Evolutionary conservation across 1,284 basidiomycete genomes (phyloP).

Genomic region (Agroathelia rolfsii): DNA sequence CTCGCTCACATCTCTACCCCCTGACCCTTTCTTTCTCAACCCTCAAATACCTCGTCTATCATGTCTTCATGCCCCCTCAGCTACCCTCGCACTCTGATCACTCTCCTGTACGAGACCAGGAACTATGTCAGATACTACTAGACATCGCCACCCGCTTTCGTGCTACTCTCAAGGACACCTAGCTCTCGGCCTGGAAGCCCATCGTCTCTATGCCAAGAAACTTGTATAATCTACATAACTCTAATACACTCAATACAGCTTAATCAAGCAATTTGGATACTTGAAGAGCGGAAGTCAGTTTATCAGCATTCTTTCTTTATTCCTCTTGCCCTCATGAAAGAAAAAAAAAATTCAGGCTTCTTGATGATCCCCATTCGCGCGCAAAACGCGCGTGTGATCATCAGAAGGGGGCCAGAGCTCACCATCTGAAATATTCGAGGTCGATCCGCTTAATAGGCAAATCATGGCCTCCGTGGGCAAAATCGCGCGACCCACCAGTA

Average conservation of each 20-base stretch:
- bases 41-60: slow-evolving; percentile 24
- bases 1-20: no score
- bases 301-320: slow-evolving; percentile 7
- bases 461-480: slow-evolving; percentile 29
- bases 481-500: slow-evolving; percentile 22
- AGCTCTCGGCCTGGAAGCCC: slow-evolving; percentile 14
- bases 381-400: slow-evolving; percentile 34
- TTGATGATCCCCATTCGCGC: slow-evolving; percentile 26
- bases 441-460: slow-evolving; percentile 20
- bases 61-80: slow-evolving; percentile 30
- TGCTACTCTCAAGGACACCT: neutral
- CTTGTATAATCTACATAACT: slow-evolving; percentile 7
- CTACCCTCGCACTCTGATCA: slow-evolving; percentile 29
- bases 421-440: slow-evolving; percentile 31
- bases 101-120: slow-evolving; percentile 13
- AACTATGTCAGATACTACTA: slow-evolving; percentile 14
- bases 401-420: slow-evolving; percentile 18
- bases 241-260: neutral
- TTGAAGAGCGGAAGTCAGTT: slow-evolving; percentile 16
- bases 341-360: slow-evolving; percentile 16
- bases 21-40: no score
- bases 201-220: slow-evolving; percentile 17
- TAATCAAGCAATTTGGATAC: slow-evolving; percentile 9
- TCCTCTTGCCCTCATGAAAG: slow-evolving; percentile 6
- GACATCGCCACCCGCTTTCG: slow-evolving; percentile 9